Percentiles rank a stretch among this genome's conserved stretches.
These are phyloP conservation scores for Claviceps sp. DNA, from an alignment of 2,329 filamentous ascomycete genomes.

Conservation along the genomic window DNA sequence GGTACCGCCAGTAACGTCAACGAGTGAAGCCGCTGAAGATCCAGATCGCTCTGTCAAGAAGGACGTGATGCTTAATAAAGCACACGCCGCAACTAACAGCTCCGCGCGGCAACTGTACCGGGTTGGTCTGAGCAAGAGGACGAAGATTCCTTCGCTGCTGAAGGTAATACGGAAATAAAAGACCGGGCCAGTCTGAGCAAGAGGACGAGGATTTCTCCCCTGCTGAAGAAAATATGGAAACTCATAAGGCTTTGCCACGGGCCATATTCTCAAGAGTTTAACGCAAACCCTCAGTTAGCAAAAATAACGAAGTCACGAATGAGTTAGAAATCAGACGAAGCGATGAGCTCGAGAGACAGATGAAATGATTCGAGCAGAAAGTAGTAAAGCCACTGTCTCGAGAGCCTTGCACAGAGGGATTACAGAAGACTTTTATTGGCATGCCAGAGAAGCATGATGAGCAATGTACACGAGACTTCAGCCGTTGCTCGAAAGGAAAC, in stretches of 20 bases:
- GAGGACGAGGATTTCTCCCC: slow-evolving; percentile 33
- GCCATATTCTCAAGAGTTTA: too few relatives aligned
- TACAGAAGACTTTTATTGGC: too few relatives aligned
- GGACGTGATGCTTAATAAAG: slow-evolving; percentile 5
- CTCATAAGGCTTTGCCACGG: slow-evolving; percentile 10
- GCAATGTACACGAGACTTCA: too few relatives aligned
- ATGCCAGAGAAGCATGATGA: too few relatives aligned
- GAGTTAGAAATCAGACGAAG: too few relatives aligned
- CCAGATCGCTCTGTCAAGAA: not conserved
- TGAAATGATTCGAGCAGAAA: too few relatives aligned
- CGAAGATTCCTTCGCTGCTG: slow-evolving; percentile 36
- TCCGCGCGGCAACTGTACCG: slow-evolving; percentile 29
- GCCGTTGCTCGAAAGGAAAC: too few relatives aligned
- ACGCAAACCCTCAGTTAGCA: too few relatives aligned
- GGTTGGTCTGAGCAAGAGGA: slow-evolving; percentile 37
- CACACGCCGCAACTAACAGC: slow-evolving; percentile 6
- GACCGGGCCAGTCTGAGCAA: slow-evolving; percentile 39
- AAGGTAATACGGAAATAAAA: slow-evolving; percentile 32
- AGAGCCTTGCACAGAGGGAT: too few relatives aligned
- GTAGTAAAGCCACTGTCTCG: too few relatives aligned
- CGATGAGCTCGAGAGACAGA: too few relatives aligned
- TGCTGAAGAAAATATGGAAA: slow-evolving; percentile 36
- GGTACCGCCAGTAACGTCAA: not conserved
- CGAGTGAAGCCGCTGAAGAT: not conserved
- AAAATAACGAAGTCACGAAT: too few relatives aligned